These are phyloP conservation scores for Fusarium temperatum DNA, from an alignment of 2,329 filamentous ascomycete genomes.

Conservation along the genomic window DNA sequence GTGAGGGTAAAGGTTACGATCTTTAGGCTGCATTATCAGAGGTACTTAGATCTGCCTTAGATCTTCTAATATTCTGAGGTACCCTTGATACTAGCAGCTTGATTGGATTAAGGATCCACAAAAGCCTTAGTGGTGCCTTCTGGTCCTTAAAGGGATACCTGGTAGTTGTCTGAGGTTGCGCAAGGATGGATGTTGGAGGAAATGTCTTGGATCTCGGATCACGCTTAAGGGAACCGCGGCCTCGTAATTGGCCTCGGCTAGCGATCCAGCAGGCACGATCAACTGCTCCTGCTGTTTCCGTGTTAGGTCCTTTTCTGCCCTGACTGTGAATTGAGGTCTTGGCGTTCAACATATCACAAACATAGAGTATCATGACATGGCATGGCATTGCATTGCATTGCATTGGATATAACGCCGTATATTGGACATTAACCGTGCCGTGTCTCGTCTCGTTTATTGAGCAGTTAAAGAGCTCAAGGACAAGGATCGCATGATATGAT, in stretches of 20 bases:
- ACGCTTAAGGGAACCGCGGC: slow-evolving; percentile 20
- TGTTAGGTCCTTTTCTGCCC: slow-evolving; percentile 10
- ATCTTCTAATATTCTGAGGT: too few species aligned
- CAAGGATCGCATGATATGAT: slow-evolving; percentile 4
- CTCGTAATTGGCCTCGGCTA: slow-evolving; percentile 18
- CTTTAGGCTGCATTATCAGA: too few species aligned
- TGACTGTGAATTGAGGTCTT: not conserved
- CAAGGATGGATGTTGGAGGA: not conserved
- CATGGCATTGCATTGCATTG: not conserved
- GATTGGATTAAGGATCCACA: too few species aligned
- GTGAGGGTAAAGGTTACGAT: too few species aligned
- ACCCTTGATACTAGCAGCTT: too few species aligned
- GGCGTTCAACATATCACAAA: not conserved
- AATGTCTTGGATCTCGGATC: slow-evolving; percentile 32
- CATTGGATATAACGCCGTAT: not conserved
- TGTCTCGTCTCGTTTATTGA: not conserved
- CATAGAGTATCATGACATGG: not conserved
- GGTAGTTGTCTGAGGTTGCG: not conserved
- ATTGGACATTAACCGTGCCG: not conserved
- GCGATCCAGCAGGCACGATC: slow-evolving; percentile 1
- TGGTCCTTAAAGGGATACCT: too few species aligned
- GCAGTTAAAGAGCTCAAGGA: not conserved
- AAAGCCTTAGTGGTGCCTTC: too few species aligned
- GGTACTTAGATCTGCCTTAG: too few species aligned
- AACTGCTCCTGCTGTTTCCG: slow-evolving; percentile 32